phyloP scores from a whole-genome alignment of 768 basidiomycete species.

The Pleurotus tuoliensis region DNA sequence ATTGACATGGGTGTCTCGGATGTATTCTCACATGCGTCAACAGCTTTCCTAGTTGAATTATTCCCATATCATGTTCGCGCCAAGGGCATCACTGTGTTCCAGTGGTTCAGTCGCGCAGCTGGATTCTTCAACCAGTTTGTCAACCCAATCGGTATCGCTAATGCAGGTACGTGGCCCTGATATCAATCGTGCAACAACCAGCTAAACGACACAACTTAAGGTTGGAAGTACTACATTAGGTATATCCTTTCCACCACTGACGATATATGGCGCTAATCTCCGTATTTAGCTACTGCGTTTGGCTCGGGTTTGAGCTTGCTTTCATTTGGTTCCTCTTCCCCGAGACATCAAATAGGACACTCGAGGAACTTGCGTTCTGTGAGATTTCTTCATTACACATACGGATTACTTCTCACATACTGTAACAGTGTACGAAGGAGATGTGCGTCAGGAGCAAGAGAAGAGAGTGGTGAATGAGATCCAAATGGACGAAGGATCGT shows the following conservation, averaged over 20 bases:
- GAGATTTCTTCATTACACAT: slow-evolving; percentile 12
- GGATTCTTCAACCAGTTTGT: slow-evolving; percentile 66
- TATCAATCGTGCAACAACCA: background rate
- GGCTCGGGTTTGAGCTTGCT: slow-evolving; percentile 47
- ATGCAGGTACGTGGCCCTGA: slow-evolving; percentile 29
- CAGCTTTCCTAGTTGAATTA: slow-evolving; percentile 63
- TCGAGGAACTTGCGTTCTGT: slow-evolving; percentile 62
- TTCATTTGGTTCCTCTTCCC: slow-evolving; percentile 63
- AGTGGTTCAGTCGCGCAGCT: slow-evolving; percentile 51
- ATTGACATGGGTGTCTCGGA: background rate
- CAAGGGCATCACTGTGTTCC: slow-evolving; percentile 58
- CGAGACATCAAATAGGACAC: slow-evolving; percentile 48
- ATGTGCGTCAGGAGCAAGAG: slow-evolving; percentile 36
- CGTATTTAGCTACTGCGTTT: slow-evolving; percentile 41
- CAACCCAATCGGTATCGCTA: slow-evolving; percentile 58
- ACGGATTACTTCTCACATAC: too few relatives aligned
- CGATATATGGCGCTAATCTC: background rate
- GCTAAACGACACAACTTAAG: slow-evolving; percentile 12
- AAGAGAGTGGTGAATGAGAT: slow-evolving; percentile 39
- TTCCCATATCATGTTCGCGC: slow-evolving; percentile 64
- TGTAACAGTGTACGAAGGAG: slow-evolving; percentile 38
- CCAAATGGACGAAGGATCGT: slow-evolving; percentile 15
- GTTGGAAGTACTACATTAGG: slow-evolving; percentile 60
- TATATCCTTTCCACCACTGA: slow-evolving; percentile 8
- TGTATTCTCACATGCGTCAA: background rate